Percentiles rank a stretch among this genome's conserved stretches.
These are phyloP conservation scores for Alternaria sp. DNA, from an alignment of 2,329 filamentous ascomycete genomes.

Conservation along the genomic window DNA sequence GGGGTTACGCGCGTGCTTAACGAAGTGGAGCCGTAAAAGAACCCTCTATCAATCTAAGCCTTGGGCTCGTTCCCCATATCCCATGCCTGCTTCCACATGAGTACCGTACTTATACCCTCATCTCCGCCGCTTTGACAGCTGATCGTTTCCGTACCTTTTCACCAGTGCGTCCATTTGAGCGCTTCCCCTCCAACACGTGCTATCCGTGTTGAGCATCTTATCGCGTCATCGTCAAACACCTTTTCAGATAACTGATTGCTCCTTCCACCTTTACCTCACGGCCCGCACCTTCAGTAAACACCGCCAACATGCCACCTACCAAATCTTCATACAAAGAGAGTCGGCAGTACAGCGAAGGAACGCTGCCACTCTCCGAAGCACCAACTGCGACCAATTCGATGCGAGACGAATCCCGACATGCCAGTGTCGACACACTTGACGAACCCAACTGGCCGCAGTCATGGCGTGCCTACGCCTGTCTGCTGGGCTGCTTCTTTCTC, in stretches of 20 bases:
- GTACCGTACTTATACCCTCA: slow-evolving; percentile 29
- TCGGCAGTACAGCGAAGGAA: slow-evolving; percentile 26
- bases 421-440: slow-evolving; percentile 18
- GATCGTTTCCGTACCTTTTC: slow-evolving; percentile 7
- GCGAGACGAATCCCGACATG: slow-evolving; percentile 20
- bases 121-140: slow-evolving; percentile 14
- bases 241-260: slow-evolving; percentile 7
- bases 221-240: slow-evolving; percentile 11
- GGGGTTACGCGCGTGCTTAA: slow-evolving; percentile 38
- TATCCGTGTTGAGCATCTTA: slow-evolving; percentile 26
- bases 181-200: slow-evolving; percentile 23
- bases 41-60: slow-evolving; percentile 23
- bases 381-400: slow-evolving; percentile 33
- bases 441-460: slow-evolving; percentile 53
- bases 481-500: slow-evolving; percentile 57
- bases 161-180: slow-evolving; percentile 22
- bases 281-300: slow-evolving; percentile 11
- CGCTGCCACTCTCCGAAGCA: slow-evolving; percentile 33
- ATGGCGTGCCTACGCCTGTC: slow-evolving; percentile 53
- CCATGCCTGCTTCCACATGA: slow-evolving; percentile 17
- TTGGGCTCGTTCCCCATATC: slow-evolving; percentile 24
- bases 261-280: slow-evolving; percentile 9
- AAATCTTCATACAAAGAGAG: slow-evolving; percentile 23
- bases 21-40: slow-evolving; percentile 25
- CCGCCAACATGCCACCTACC: slow-evolving; percentile 19